Conservation (phyloP, 1,139 yeast genomes). For the Petasospora fabianii region DNA sequence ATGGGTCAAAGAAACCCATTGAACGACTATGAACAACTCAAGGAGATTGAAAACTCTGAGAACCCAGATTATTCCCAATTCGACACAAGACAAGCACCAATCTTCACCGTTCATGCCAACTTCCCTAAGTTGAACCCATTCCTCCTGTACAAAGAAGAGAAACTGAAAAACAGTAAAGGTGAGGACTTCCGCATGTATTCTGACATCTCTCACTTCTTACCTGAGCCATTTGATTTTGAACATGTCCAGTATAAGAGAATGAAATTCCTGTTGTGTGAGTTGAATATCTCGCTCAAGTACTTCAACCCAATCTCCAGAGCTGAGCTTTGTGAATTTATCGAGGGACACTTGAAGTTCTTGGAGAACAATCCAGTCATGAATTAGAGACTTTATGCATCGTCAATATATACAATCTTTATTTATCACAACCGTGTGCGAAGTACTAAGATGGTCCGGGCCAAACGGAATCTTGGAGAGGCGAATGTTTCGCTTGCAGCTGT, state of each 20-base stretch:
- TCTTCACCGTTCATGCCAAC: constrained; percentile 52
- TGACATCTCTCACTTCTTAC: constrained; percentile 35
- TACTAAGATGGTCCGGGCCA: no score
- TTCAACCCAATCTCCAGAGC: constrained; percentile 44
- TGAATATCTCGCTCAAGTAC: constrained; percentile 41
- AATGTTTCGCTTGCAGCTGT: no score
- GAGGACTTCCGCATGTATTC: constrained; percentile 44
- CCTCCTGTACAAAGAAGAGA: constrained; percentile 39
- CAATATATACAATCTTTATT: no score
- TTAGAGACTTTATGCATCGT: no score
- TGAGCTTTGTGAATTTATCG: constrained; percentile 48
- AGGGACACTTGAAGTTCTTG: constrained; percentile 34
- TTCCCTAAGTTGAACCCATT: constrained; percentile 63
- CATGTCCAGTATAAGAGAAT: constrained; percentile 55
- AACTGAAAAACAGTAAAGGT: constrained; percentile 41
- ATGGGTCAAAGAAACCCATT: constrained; percentile 42
- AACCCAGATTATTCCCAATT: constrained; percentile 22
- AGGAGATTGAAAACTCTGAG: constrained; percentile 4
- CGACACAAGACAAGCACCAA: constrained; percentile 13
- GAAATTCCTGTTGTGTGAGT: constrained; percentile 53
- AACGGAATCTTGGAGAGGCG: no score
- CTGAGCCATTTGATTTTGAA: constrained; percentile 50
- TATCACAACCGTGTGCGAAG: no score
- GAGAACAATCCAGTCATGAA: constrained; percentile 7
- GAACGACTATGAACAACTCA: constrained; percentile 32